Base-by-base conservation (phyloP, 2,329 filamentous ascomycete species). In the Cercospora nicotianae region DNA sequence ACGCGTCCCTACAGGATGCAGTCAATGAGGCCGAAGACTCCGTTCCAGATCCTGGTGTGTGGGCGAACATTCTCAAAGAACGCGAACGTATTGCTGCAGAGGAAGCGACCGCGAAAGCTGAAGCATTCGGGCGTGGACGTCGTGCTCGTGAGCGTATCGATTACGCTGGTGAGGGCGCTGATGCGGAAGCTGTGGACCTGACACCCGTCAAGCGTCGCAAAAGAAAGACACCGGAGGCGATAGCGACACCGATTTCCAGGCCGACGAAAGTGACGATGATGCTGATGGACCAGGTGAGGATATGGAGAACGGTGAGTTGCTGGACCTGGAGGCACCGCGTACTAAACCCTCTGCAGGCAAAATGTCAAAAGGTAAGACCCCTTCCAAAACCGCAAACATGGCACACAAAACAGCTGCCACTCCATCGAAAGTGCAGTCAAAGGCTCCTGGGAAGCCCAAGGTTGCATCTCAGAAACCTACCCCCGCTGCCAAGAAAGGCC, bases 11-110 rank as follows among this genome's bases (percentile, higher is more conserved):
- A 23, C 83, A 87, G 55, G 83, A 84, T 26, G 81, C 72, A 33
- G 71, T 69, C n/a, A 51, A 73, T 20, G 73, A 74, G 48, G 82
- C 84, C 2, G 83, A 87, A 28, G 85, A 86, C 6, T 69, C 72
- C 8, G 82, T 84, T 0, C 83, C 89, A 9, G 89, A 89, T 74
- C 85, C 87, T 13, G 89, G 88, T 39, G 87, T 96, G 0, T 99
- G 96, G 96, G 93, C 96, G 64, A 90, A 90, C 73, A 97, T 99
- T 68, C 83, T 99, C 39, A 88, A 89, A 63, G 87, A 96, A 76
- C 89, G 95, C 70, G 92, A 96, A 78, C 88, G 87, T 51, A 88
- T 90, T 64, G 94, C 93, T 2, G 86, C 87, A n/a, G 87, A 88
- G 65, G 89, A 93, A 74, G 88, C 89, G 7, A 89, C 89, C 36